These are phyloP conservation scores for Plantago coronopus DNA, from an alignment of 305 asterid genomes.

Conservation along the genomic window DNA sequence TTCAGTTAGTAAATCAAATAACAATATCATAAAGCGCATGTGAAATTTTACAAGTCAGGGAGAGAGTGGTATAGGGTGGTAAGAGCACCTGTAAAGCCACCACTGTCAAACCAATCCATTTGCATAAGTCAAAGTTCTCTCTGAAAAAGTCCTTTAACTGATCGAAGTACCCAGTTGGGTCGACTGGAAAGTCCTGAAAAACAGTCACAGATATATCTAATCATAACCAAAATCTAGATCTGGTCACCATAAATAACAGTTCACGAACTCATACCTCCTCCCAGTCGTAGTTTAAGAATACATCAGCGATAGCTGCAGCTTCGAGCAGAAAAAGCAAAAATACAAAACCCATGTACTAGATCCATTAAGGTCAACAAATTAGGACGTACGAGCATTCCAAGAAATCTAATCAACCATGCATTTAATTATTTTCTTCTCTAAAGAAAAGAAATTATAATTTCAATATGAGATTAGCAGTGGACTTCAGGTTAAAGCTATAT, in stretches of 20 bases:
- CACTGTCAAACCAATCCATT: conserved; percentile 70
- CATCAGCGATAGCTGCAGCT: conserved; percentile 73
- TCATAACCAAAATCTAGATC: conserved; percentile 8
- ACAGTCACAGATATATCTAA: conserved; percentile 6
- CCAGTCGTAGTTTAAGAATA: conserved; percentile 74
- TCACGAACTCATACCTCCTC: conserved; percentile 49
- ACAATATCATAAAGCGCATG: conserved; percentile 3
- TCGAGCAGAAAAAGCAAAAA: conserved; percentile 67
- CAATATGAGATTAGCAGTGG: neutral
- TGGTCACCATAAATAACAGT: neutral
- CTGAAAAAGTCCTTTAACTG: conserved; percentile 56
- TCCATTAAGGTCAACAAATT: conserved; percentile 49
- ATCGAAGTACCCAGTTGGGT: conserved; percentile 67
- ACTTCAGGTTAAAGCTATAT: neutral
- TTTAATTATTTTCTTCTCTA: neutral
- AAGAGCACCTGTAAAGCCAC: conserved; percentile 65
- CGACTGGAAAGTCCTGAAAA: conserved; percentile 84
- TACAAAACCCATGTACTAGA: conserved; percentile 65
- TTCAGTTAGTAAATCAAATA: conserved; percentile 10
- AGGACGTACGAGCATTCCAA: conserved; percentile 8
- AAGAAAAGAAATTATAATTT: neutral
- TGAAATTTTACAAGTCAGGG: neutral
- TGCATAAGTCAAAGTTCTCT: conserved; percentile 74
- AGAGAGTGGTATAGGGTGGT: conserved; percentile 16
- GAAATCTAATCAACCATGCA: conserved; percentile 4